Conservation (phyloP, 1,284 basidiomycete genomes). For the Ceratobasidium sp. region DNA sequence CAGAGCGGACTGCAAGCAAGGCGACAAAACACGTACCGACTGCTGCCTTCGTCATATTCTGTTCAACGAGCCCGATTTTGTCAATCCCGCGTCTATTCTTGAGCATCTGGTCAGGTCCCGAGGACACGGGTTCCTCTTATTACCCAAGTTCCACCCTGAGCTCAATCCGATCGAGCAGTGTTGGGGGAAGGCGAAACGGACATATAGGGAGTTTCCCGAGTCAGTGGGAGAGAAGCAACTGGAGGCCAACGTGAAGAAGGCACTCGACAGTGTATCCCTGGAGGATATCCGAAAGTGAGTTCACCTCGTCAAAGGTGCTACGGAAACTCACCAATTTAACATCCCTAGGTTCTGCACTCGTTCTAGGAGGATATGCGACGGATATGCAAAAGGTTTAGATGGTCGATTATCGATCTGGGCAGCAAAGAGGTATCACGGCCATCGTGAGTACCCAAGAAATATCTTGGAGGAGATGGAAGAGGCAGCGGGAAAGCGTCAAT, state of each 20-base stretch:
- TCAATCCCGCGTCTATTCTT: slow-evolving; percentile 17
- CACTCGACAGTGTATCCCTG: background rate
- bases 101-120: background rate
- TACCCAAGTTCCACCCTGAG: slow-evolving; percentile 46
- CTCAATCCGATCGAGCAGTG: slow-evolving; percentile 29
- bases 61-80: slow-evolving; percentile 38
- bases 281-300: background rate
- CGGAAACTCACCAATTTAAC: background rate
- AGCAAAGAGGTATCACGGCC: slow-evolving; percentile 15
- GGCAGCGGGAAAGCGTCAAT: no score
- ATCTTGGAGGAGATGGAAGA: background rate
- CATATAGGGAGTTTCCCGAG: background rate
- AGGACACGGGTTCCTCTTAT: slow-evolving; percentile 28
- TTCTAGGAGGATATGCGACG: background rate
- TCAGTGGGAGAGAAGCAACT: background rate
- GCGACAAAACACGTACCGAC: background rate
- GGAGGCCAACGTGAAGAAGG: background rate
- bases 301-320: background rate
- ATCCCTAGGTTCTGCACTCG: background rate
- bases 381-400: slow-evolving; percentile 8
- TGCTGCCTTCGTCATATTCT: slow-evolving; percentile 40
- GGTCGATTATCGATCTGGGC: slow-evolving; percentile 21
- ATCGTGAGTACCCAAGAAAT: background rate
- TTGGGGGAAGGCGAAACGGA: background rate
- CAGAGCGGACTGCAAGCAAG: slow-evolving; percentile 26